phyloP scores from a whole-genome alignment of 352 stramenopile genomes.

The Pythium phragmiticola region DNA sequence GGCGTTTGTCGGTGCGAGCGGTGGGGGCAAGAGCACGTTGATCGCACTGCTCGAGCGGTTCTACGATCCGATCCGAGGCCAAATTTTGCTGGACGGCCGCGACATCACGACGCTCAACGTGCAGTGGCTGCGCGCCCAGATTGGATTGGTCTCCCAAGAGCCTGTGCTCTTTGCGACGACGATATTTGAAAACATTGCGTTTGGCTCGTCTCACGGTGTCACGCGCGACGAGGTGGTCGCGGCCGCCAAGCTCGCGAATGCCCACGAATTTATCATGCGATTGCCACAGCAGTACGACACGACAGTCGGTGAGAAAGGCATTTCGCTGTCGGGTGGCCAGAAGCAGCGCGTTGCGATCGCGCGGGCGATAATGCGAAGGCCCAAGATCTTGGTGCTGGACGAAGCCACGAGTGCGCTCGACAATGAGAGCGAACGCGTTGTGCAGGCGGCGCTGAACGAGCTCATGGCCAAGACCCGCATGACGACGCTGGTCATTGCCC shows the following conservation, averaged over 20 bases:
- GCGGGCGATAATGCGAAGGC: constrained; percentile 43
- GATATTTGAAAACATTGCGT: constrained; percentile 83
- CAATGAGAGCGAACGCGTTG: constrained; percentile 67
- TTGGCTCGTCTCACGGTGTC: constrained; percentile 4
- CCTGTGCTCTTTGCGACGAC: constrained; percentile 79
- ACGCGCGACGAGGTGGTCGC: constrained; percentile 11
- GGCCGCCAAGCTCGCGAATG: constrained; percentile 25
- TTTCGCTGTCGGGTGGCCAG: constrained; percentile 75
- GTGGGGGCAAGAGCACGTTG: constrained; percentile 37
- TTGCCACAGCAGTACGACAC: constrained; percentile 52
- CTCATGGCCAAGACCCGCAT: constrained; percentile 44
- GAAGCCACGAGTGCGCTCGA: constrained; percentile 70
- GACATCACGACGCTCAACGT: constrained; percentile 67
- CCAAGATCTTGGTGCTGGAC: constrained; percentile 57
- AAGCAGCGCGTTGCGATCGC: constrained; percentile 61
- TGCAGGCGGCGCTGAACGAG: constrained; percentile 71
- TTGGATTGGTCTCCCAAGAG: constrained; percentile 66
- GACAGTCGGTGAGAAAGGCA: constrained; percentile 69
- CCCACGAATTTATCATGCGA: constrained; percentile 28
- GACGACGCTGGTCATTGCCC: constrained; percentile 93
- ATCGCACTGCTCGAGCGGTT: constrained; percentile 73
- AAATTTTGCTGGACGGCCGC: constrained; percentile 67
- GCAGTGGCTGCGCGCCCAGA: constrained; percentile 49
- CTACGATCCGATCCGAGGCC: constrained; percentile 71
- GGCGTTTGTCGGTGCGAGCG: constrained; percentile 29